Percentiles rank a stretch among this genome's conserved stretches.
These are phyloP conservation scores for Wickerhamiella azymoides DNA, from an alignment of 805 yeast genomes.

Conservation along the genomic window DNA sequence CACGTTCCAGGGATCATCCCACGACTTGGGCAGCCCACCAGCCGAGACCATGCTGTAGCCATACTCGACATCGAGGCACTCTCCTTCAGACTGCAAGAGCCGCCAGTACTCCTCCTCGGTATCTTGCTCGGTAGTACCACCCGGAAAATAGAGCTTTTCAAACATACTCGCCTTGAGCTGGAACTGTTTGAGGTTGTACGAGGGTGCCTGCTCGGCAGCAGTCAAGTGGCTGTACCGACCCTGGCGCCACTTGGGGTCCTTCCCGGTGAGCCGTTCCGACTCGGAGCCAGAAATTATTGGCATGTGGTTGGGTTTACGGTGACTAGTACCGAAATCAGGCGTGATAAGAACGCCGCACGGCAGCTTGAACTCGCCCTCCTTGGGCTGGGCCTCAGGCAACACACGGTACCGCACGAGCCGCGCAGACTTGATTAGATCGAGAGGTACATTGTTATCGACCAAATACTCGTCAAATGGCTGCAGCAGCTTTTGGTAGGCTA, in stretches of 20 bases:
- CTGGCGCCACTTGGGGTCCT: neutral
- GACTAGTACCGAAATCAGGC: neutral
- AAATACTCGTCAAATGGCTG: constrained; percentile 27
- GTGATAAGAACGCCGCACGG: constrained; percentile 7
- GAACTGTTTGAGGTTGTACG: constrained; percentile 10
- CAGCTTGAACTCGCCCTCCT: constrained; percentile 31
- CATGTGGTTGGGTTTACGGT: neutral
- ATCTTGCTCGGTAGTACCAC: neutral
- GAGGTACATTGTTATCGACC: constrained; percentile 16
- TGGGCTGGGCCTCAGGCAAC: constrained; percentile 21
- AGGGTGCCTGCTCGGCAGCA: neutral
- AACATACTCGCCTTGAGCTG: constrained; percentile 2
- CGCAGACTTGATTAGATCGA: neutral
- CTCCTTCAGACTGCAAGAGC: neutral
- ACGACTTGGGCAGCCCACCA: neutral
- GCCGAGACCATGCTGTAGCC: neutral
- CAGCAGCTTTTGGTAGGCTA: constrained; percentile 31
- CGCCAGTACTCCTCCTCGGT: constrained; percentile 10
- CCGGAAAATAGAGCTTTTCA: neutral
- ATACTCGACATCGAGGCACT: constrained; percentile 9
- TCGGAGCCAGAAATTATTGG: neutral
- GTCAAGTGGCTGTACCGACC: neutral
- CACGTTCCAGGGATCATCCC: constrained; percentile 47
- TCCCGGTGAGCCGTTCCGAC: neutral
- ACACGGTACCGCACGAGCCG: constrained; percentile 37